Percentiles rank a stretch among this genome's conserved stretches.
These are phyloP conservation scores for Monosporascus ibericus DNA, from an alignment of 2,329 filamentous ascomycete species.

Conservation along the genomic window DNA sequence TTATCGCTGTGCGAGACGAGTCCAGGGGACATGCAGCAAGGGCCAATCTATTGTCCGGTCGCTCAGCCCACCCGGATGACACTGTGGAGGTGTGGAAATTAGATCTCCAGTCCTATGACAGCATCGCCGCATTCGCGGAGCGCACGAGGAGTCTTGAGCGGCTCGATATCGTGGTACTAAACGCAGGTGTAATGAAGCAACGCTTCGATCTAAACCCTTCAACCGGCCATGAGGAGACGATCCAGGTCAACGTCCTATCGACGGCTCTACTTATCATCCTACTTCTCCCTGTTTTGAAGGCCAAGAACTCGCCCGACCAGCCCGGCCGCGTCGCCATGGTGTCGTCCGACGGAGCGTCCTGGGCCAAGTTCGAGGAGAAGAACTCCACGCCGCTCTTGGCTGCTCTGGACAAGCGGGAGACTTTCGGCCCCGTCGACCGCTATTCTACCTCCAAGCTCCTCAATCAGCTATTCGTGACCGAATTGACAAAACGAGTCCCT, in stretches of 20 bases:
- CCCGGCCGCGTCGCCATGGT: constrained; percentile 19
- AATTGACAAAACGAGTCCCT: constrained; percentile 21
- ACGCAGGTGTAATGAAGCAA: constrained; percentile 20
- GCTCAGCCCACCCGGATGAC: background rate
- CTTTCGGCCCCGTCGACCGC: constrained; percentile 9
- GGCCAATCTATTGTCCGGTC: background rate
- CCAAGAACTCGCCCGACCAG: constrained; percentile 12
- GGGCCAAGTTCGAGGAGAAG: constrained; percentile 11
- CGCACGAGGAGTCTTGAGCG: constrained; percentile 24
- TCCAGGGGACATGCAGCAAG: background rate
- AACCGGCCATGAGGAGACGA: constrained; percentile 33
- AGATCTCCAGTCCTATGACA: constrained; percentile 33
- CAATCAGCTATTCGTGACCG: constrained; percentile 22
- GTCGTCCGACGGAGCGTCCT: constrained; percentile 18
- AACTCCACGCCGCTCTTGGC: constrained; percentile 7
- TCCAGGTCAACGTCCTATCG: constrained; percentile 48
- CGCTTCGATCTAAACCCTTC: background rate
- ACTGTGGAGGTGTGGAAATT: constrained; percentile 35
- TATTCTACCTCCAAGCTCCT: constrained; percentile 22
- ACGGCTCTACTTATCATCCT: constrained; percentile 42
- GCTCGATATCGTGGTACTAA: constrained; percentile 34
- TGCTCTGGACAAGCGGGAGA: constrained; percentile 4
- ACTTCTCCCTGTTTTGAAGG: constrained; percentile 39
- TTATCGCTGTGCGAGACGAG: constrained; percentile 8
- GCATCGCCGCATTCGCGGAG: constrained; percentile 29